Evolutionary conservation across 768 basidiomycete genomes (phyloP), one percentile per base, ranked within the genome.

Genomic region (Lactifluus pinguis): DNA sequence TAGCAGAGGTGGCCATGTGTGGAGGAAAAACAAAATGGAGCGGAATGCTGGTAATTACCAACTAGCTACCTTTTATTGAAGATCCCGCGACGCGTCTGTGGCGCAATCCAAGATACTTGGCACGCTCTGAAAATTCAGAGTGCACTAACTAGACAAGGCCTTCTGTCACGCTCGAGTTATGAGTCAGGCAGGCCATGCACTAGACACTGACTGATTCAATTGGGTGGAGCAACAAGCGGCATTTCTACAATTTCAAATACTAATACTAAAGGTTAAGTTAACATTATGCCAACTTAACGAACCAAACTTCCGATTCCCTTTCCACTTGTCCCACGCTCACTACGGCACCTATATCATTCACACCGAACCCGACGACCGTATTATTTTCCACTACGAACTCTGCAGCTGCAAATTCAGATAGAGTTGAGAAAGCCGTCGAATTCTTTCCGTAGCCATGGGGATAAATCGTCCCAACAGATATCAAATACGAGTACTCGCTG

Each of bases 401-500:
- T 8, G 13, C 58, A 1, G 5, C 3, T 11, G 4, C 38, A 30
- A 1, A 25, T 25, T 25, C 9, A 25, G 53, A 6, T 17, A 53
- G 19, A 29, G 30, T 44, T 15, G 54, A 38, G 48, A 57, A 64
- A 3, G 55, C 32, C 4, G 60, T 64, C 2, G 55, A 8, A 25
- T 64, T 62, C n/a, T 32, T 55, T 10, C 55, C 60, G 11, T 57
- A 64, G 6, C 63, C 63, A 15, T 41, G 21, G 19, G 55, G 63
- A 34, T 63, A 64, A 21, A 57, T 29, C 11, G 36, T 48, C 19
- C 47, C 58, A n/a, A 10, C 8, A 38, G 21, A 48, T 36, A 62
- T n/a, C 30, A 41, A 34, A 21, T 21, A 58, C 9, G 32, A 34
- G 9, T 34, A 6, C n/a, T 17, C 15, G 45, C 13, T 30, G n/a